Base-by-base conservation (phyloP, 2,329 filamentous ascomycete species). In the Fusarium sterilihyphosum region DNA sequence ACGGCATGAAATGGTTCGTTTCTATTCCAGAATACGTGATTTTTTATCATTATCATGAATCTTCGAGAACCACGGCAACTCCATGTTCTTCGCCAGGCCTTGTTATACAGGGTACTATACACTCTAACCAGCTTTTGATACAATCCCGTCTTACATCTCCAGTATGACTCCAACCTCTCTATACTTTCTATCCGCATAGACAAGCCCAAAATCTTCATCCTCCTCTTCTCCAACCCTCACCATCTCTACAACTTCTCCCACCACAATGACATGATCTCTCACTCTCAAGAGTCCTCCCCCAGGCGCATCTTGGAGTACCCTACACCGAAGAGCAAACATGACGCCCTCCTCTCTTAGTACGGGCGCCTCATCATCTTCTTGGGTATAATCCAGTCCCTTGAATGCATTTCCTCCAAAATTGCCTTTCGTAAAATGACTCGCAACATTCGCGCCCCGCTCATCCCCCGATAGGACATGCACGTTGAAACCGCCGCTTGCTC, bases 391-490 rank as follows among this genome's bases (percentile, higher is more conserved):
- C 40, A 73, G 47, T 22, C 69, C 73, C 54, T 80, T 78, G n/a
- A 86, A 85, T 13, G 85, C 79, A 24, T 82, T 78, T 8, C 81
- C 80, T 5, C 79, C 81, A 6, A 80, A 74, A 63, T 90, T 89
- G 0, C 88, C 88, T 46, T 83, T 78, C 8, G 87, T 85, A 71
- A 90, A 89, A 66, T 86, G 84, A 58, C 87, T 84, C 3, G 89
- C 89, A 8, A 90, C 81, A 11, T 79, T 78, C 11, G 86, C 88
- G 17, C 88, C 89, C 3, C 79, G 75, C 10, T 79, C 80, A 44
- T 88, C 85, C 10, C 85, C 86, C 1, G 84, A 80, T 2, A 91
- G 84, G 11, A 91, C 78, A 68, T 91, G 89, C 20, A 90, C 84
- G 65, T 90, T 90, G 78, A 91, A 90, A 20, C 75, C 77, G 2